Evolutionary conservation across 1,284 basidiomycete genomes (phyloP), one percentile per base, ranked within the genome.

Genomic region (Phlebopus sp.): DNA sequence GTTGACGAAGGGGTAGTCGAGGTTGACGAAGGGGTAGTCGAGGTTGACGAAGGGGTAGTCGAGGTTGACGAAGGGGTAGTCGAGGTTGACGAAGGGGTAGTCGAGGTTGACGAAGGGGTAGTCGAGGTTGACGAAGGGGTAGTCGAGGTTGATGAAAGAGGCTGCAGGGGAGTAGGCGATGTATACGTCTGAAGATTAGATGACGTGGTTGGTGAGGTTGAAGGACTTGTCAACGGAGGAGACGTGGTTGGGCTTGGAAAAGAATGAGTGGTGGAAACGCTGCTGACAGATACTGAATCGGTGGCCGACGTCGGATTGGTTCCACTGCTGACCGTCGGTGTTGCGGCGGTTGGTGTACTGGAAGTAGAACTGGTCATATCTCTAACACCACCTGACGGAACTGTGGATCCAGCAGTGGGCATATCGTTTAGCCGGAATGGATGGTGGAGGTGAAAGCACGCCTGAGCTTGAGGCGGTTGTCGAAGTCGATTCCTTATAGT

Each of bases 401-500:
- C 21, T 15, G n/a, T 7, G 7, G 32, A 35, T 5, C 37, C 37
- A 23, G 23, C 14, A 27, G 23, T 15, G n/a, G 5, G 13, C 19
- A 15, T 29, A 30, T n/a, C 15, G 31, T 21, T 30, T 36, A 10
- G 34, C 17, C 32, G 11, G 9, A 9, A 13, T n/a, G 14, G 17
- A 25, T n/a, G 31, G 9, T 41, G 35, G 31, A 17, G 11, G n/a
- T 18, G 18, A 5, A 7, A 29, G 18, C 21, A 3, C 21, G n/a
- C 29, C 19, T 17, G 46, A n/a, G 13, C 19, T 49, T 37, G 15
- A 34, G 9, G 15, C 29, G 36, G 23, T 9, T n/a, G 6, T 19
- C 9, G 14, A 10, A 6, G 15, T 31, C 32, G 37, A 29, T 27
- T 32, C 31, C 14, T 49, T 49, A 49, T 49, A 34, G 25, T 18